A percentile compares a stretch with the other conserved stretches of the same genome.
phyloP scores from a whole-genome alignment of 257 asterid genomes.

The Anisodus acutangulus region DNA sequence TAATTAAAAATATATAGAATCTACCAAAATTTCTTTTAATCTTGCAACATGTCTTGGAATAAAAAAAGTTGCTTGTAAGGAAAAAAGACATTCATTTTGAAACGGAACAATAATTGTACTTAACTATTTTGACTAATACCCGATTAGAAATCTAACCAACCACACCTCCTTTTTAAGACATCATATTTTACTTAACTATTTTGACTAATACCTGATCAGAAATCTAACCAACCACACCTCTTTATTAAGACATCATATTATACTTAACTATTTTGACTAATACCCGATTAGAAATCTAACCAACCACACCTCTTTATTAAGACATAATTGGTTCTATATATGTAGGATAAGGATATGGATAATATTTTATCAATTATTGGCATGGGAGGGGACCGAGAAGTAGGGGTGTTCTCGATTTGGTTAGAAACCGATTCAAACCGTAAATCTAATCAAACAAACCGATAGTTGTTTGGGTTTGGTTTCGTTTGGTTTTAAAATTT shows the following conservation, averaged over 20 bases:
- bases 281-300: conserved; percentile 18
- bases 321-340: background rate
- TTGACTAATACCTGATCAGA: background rate
- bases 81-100: too few relatives aligned
- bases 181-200: background rate
- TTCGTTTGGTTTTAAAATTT: too few relatives aligned
- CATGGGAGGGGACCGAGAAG: background rate
- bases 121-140: background rate
- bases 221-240: conserved; percentile 5
- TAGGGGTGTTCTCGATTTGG: too few relatives aligned
- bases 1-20: too few relatives aligned
- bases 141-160: conserved; percentile 26
- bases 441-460: too few relatives aligned
- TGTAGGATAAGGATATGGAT: background rate
- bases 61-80: too few relatives aligned
- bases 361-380: background rate
- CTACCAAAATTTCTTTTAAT: too few relatives aligned
- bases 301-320: background rate
- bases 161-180: background rate
- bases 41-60: too few relatives aligned
- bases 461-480: too few relatives aligned
- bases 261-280: background rate
- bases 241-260: background rate
- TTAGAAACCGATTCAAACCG: too few relatives aligned
- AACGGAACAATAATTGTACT: background rate